Conservation (phyloP, 73 alveolate genomes). For the Tetrahymena borealis region DNA sequence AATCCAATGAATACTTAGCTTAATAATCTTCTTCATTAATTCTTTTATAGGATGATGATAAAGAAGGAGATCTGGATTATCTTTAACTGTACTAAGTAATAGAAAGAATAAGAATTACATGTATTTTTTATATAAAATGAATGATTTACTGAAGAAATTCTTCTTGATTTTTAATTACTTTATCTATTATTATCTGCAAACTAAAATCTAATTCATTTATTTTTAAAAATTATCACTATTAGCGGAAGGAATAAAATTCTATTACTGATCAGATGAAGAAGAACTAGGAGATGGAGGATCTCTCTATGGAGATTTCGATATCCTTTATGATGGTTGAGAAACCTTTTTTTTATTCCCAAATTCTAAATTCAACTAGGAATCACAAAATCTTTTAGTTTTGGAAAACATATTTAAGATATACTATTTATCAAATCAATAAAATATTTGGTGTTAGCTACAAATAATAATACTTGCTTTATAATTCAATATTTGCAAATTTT, state of each 20-base stretch:
- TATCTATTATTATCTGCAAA: background rate
- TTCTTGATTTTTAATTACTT: background rate
- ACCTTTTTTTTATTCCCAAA: background rate
- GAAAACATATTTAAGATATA: too few relatives aligned
- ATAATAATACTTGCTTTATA: too few relatives aligned
- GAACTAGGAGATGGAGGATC: background rate
- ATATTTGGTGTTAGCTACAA: too few relatives aligned
- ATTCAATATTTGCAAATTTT: too few relatives aligned
- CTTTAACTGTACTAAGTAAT: background rate
- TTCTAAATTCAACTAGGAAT: background rate
- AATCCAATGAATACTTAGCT: background rate
- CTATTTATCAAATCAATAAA: too few relatives aligned
- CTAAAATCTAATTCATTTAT: background rate
- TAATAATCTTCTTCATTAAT: background rate
- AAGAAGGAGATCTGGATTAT: background rate
- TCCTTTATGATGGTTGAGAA: background rate
- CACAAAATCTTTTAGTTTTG: background rate
- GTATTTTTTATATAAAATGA: background rate
- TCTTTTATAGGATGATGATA: background rate
- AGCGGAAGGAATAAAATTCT: background rate
- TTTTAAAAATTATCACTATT: background rate
- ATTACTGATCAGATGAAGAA: background rate
- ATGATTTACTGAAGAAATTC: background rate
- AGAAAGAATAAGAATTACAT: background rate
- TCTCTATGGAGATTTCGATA: background rate